These are phyloP conservation scores for Lasiosphaeria hispida DNA, from an alignment of 495 filamentous ascomycete genomes.

Conservation along the genomic window DNA sequence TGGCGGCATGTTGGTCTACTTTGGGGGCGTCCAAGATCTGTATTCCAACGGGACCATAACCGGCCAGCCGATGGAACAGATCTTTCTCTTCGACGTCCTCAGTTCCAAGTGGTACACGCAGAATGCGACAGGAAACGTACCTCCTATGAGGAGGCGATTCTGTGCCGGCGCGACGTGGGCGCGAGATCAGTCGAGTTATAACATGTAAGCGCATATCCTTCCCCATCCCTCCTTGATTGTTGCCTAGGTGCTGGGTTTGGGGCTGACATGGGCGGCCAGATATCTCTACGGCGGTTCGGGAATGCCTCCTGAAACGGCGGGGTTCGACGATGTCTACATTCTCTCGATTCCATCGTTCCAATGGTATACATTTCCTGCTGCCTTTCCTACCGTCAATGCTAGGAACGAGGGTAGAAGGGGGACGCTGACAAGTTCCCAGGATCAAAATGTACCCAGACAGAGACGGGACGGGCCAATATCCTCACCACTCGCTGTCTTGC, in stretches of 20 bases:
- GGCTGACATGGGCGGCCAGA: constrained; percentile 1
- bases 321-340: constrained; percentile 27
- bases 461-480: constrained; percentile 28
- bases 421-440: not conserved
- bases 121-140: constrained; percentile 12
- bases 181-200: constrained; percentile 25
- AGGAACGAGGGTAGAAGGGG: no score
- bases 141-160: constrained; percentile 15
- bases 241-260: not conserved
- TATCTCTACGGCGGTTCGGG: constrained; percentile 26
- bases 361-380: constrained; percentile 5
- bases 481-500: constrained; percentile 50
- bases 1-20: constrained; percentile 25
- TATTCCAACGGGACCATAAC: constrained; percentile 16
- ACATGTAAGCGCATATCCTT: constrained; percentile 14
- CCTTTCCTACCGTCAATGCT: not conserved
- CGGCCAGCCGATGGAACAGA: constrained; percentile 19
- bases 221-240: not conserved
- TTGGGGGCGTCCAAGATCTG: constrained; percentile 19
- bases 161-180: constrained; percentile 25
- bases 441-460: constrained; percentile 35
- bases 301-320: constrained; percentile 13
- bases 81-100: constrained; percentile 22
- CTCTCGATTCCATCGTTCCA: constrained; percentile 24
- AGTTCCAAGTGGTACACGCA: constrained; percentile 24